A percentile compares a stretch with the other conserved stretches of the same genome.
phyloP scores from a whole-genome alignment of 2,329 filamentous ascomycete species.

The Ophiostoma piceae region DNA sequence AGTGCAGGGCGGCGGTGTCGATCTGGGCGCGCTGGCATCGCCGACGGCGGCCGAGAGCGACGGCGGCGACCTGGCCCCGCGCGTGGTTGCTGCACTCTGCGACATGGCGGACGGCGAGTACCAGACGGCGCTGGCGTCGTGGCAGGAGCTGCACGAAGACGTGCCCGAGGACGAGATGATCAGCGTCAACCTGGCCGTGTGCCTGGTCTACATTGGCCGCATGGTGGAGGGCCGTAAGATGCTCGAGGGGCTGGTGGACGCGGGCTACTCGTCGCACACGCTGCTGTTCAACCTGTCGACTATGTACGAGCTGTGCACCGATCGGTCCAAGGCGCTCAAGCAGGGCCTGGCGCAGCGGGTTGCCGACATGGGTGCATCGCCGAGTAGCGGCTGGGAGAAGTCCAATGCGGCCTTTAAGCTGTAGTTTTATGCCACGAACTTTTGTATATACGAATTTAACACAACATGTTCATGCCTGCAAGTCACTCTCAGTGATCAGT shows the following conservation, averaged over 20 bases:
- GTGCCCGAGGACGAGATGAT: slow-evolving; percentile 59
- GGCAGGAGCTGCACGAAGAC: slow-evolving; percentile 47
- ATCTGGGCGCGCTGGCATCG: not conserved
- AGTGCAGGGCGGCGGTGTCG: not conserved
- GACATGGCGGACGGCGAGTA: slow-evolving; percentile 76
- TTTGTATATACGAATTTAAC: not conserved
- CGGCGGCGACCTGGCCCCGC: slow-evolving; percentile 38
- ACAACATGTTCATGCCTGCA: not conserved
- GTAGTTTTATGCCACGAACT: slow-evolving; percentile 33
- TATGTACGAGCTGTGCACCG: slow-evolving; percentile 85
- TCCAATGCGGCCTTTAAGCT: slow-evolving; percentile 72
- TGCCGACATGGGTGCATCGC: slow-evolving; percentile 52
- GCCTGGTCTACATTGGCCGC: slow-evolving; percentile 71
- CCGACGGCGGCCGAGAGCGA: slow-evolving; percentile 29
- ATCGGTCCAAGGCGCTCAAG: slow-evolving; percentile 67
- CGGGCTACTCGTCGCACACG: slow-evolving; percentile 65
- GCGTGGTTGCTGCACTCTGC: slow-evolving; percentile 61
- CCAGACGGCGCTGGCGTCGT: slow-evolving; percentile 55
- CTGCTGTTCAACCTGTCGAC: slow-evolving; percentile 86
- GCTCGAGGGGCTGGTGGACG: slow-evolving; percentile 60
- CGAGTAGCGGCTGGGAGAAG: slow-evolving; percentile 61
- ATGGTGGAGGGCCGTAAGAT: slow-evolving; percentile 65
- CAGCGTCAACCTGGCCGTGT: slow-evolving; percentile 77
- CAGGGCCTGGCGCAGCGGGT: slow-evolving; percentile 63
- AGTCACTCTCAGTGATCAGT: not conserved